A percentile compares a stretch with the other conserved stretches of the same genome.
Conservation (phyloP, 441 rosid species). For the Iberis amara region DNA sequence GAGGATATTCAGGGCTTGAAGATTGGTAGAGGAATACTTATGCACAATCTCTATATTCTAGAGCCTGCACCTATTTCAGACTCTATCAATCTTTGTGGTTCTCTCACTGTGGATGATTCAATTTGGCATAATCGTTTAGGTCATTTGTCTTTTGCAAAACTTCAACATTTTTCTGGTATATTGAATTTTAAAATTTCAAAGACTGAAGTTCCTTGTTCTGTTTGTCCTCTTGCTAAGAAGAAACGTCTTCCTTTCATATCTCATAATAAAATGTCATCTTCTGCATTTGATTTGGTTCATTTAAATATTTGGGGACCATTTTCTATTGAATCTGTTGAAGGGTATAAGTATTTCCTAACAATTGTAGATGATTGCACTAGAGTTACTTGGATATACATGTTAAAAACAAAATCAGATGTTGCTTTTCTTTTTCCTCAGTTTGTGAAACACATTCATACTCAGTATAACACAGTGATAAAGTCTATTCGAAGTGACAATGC, state of each 20-base stretch:
- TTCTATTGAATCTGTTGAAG: neutral
- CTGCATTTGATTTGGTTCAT: neutral
- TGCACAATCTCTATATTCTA: neutral
- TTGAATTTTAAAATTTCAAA: neutral
- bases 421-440: no score
- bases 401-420: no score
- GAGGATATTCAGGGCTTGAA: neutral
- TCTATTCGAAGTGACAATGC: neutral
- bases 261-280: accelerated
- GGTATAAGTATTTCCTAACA: neutral
- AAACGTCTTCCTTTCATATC: neutral
- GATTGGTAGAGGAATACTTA: neutral
- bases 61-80: neutral
- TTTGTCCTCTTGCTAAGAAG: neutral
- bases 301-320: neutral
- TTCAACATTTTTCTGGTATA: neutral
- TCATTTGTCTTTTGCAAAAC: neutral
- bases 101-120: neutral
- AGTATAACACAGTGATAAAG: neutral
- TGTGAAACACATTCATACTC: neutral
- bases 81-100: neutral
- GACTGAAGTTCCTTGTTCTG: neutral
- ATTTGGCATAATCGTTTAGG: conserved; percentile 1
- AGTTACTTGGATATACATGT: neutral
- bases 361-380: conserved; percentile 14